Evolutionary conservation across 176 grass and related monocot species (phyloP).

Genomic region (Secale cereale): DNA sequence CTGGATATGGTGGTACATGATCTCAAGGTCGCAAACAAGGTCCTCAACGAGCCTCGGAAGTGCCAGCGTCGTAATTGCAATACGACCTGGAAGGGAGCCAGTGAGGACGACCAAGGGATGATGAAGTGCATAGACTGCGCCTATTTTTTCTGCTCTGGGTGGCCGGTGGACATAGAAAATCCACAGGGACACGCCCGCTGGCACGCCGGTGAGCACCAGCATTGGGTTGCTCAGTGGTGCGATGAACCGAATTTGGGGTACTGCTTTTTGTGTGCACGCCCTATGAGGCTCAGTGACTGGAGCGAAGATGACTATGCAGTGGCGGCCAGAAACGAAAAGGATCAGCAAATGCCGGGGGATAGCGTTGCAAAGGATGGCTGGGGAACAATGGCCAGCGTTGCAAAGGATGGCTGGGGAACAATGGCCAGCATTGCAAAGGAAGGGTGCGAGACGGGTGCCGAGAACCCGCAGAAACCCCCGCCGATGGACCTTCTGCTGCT

Average conservation of each 20-base stretch:
- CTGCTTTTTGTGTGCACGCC: constrained; percentile 53
- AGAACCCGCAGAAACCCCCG: constrained; percentile 22
- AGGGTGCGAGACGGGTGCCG: neutral
- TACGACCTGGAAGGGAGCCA: neutral
- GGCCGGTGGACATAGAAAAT: neutral
- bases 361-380: neutral
- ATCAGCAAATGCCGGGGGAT: neutral
- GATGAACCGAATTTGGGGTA: constrained; percentile 28
- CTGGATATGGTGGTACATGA: constrained; percentile 16
- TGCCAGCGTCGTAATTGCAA: constrained; percentile 28
- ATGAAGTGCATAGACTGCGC: constrained; percentile 64
- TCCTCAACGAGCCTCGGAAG: neutral
- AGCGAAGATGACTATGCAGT: neutral
- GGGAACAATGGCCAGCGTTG: too few species aligned
- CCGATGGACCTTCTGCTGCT: neutral
- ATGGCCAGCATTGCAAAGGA: neutral
- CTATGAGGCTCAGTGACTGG: neutral
- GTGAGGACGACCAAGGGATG: neutral
- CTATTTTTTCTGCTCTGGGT: constrained; percentile 31
- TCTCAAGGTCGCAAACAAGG: constrained; percentile 15
- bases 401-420: too few species aligned
- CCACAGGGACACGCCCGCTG: constrained; percentile 55
- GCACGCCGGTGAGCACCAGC: constrained; percentile 43
- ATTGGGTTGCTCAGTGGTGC: constrained; percentile 47
- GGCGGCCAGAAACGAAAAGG: neutral